phyloP scores from a whole-genome alignment of 768 basidiomycete species.

The Leccinum barrowsii region DNA sequence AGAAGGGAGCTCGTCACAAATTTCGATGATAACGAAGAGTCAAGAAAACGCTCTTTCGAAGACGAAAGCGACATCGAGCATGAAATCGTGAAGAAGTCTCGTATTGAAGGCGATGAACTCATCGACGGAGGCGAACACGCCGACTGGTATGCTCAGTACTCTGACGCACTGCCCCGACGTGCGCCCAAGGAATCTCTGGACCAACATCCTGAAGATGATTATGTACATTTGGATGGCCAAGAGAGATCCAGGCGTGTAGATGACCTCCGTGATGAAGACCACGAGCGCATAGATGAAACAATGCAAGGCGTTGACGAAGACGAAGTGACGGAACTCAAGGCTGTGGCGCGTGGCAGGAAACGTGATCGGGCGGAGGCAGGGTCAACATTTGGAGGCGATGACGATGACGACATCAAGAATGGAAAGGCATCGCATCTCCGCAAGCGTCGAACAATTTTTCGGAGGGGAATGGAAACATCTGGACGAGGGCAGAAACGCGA shows the following conservation, averaged over 20 bases:
- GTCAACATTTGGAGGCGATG: constrained; percentile 65
- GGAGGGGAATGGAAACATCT: constrained; percentile 47
- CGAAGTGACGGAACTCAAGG: constrained; percentile 37
- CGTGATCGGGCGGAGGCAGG: constrained; percentile 73
- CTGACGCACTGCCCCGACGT: constrained; percentile 30
- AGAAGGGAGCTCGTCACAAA: constrained; percentile 29
- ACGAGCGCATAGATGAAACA: constrained; percentile 32
- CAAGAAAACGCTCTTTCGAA: constrained; percentile 43
- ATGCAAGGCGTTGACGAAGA: constrained; percentile 42
- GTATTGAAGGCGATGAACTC: constrained; percentile 47
- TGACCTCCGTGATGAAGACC: constrained; percentile 52
- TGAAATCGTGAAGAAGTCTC: constrained; percentile 48
- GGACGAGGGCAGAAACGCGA: constrained; percentile 65
- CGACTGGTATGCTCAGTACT: constrained; percentile 36
- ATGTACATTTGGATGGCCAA: constrained; percentile 34
- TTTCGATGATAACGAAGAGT: constrained; percentile 24
- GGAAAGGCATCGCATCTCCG: constrained; percentile 44
- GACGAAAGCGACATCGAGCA: constrained; percentile 42
- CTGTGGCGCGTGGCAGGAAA: constrained; percentile 56
- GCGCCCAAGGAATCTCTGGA: constrained; percentile 50
- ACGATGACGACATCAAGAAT: constrained; percentile 38
- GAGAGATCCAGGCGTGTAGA: constrained; percentile 37
- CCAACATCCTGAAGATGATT: constrained; percentile 41
- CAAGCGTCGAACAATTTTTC: constrained; percentile 55
- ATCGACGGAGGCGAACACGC: constrained; percentile 49